Evolutionary conservation across 768 basidiomycete species (phyloP), one percentile per base, ranked within the genome.

Genomic region (Dacryopinax spathularia): DNA sequence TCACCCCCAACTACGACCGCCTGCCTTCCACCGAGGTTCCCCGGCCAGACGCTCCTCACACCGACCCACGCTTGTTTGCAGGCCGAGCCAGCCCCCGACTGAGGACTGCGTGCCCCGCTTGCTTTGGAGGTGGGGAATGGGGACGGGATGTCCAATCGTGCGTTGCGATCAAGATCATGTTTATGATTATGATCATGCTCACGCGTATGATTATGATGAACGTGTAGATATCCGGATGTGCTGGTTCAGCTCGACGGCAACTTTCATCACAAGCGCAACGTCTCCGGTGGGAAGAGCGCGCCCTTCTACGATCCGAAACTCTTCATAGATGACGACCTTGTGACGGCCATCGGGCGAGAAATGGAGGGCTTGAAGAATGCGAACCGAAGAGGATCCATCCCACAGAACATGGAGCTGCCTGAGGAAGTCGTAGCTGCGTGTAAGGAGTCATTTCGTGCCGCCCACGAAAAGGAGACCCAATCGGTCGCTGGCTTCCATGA

Each of bases 391-490:
- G 33, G 33, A 34, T 29, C 6, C 33, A 33, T 15, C 2, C 15
- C 22, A n/a, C 27, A 5, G 12, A 44, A 31, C 6, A 20, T 43
- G 3, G 12, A 33, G 13, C 18, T 64, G 25, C 22, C 34, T 16
- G 60, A 64, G 13, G 63, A 64, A 29, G 63, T 64, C 6, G 33
- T 64, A 4, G 63, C 65, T 22, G 65, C 59, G 18, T 66, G 65
- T 41, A 33, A 64, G 31, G 33, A 61, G 9, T 62, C 63, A 1
- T 66, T 66, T 37, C 22, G 22, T 12, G 65, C 64, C 9, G 65
- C 65, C 33, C 60, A 66, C 13, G 65, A 66, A 34, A 48, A 29
- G 48, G 43, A 35, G 2, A 31, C 29, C 15, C 65, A 66, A 31
- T 60, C 63, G n/a, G 20, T 44, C 18, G 56, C 34, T 29, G 61